Conservation (phyloP, 2,329 filamentous ascomycete genomes). For the Verticillium isaacii region DNA sequence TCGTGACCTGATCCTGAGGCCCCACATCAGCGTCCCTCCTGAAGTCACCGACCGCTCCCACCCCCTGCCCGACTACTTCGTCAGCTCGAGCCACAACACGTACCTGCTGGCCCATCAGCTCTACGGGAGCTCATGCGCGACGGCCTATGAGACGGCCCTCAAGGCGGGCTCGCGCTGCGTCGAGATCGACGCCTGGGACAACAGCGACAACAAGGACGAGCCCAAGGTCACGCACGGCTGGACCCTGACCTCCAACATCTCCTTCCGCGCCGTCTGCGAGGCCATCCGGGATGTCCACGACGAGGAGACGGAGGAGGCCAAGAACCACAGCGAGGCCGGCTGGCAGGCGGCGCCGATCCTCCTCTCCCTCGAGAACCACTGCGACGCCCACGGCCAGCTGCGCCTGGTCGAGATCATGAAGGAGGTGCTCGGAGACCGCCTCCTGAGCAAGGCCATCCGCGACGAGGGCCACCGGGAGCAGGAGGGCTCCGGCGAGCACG, state of each 20-base stretch:
- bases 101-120: constrained; percentile 68
- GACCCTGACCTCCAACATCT: constrained; percentile 61
- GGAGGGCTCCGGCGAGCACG: constrained; percentile 43
- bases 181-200: constrained; percentile 71
- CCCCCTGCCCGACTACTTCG: constrained; percentile 64
- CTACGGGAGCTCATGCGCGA: constrained; percentile 56
- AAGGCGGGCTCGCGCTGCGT: constrained; percentile 62
- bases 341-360: constrained; percentile 52
- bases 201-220: constrained; percentile 53
- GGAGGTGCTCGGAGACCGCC: constrained; percentile 55
- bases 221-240: constrained; percentile 69
- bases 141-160: constrained; percentile 59
- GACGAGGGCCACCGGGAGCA: constrained; percentile 53
- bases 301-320: constrained; percentile 43
- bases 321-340: constrained; percentile 23
- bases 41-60: constrained; percentile 52
- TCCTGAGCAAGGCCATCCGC: constrained; percentile 53
- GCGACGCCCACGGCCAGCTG: constrained; percentile 51
- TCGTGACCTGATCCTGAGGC: constrained; percentile 46
- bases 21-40: constrained; percentile 52
- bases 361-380: constrained; percentile 66
- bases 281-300: constrained; percentile 60
- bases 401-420: constrained; percentile 61
- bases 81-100: constrained; percentile 70
- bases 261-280: constrained; percentile 61